Evolutionary conservation across 148 eudicot genomes (phyloP), one percentile per base, ranked within the genome.

Genomic region (Vaccinium myrtillus): DNA sequence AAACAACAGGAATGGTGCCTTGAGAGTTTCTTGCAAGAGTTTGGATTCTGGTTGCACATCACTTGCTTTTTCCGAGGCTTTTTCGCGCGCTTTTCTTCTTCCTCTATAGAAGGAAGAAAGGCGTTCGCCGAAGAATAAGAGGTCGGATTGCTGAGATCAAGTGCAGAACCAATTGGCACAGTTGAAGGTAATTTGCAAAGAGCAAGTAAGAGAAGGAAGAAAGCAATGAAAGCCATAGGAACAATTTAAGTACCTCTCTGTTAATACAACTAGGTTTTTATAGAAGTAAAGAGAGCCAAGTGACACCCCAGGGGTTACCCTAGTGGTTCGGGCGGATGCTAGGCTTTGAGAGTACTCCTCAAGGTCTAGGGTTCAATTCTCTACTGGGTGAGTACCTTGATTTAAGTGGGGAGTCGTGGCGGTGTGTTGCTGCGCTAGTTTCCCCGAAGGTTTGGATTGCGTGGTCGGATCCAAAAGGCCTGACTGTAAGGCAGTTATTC

Each of bases 191-290:
- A 75, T 43, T 43, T 43, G 53, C 3, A 43, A 21, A 75, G 54
- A 75, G 78, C 54, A 46, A 75, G 51, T 75, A 19, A 6, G 53
- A 75, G 27, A 18, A 75, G 78, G 78, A 75, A 75, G 51, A 75
- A 46, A 75, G 51, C 15, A 75, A 75, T 75, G 78, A 43, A 43
- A 75, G 51, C 78, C 78, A 75, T 75, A 46, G 51, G 23, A 75
- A 75, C 77, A 73, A 36, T 73, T 46, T 75, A 8, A 39, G 48
- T 16, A 18, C 11, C 78, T 75, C 5, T 75, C 54, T 43, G 78
- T 2, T 75, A 46, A 39, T 75, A 75, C 53, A 19, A 46, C 11
- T 8, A 7, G 23, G 78, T 19, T 43, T 21, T 75, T 75, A 75
- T 75, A 75, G 51, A 25, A 19, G 54, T 39, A 39, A 18, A 43